Base-by-base conservation (phyloP, 2,329 filamentous ascomycete species). In the Chrysosphaeria jannelii region DNA sequence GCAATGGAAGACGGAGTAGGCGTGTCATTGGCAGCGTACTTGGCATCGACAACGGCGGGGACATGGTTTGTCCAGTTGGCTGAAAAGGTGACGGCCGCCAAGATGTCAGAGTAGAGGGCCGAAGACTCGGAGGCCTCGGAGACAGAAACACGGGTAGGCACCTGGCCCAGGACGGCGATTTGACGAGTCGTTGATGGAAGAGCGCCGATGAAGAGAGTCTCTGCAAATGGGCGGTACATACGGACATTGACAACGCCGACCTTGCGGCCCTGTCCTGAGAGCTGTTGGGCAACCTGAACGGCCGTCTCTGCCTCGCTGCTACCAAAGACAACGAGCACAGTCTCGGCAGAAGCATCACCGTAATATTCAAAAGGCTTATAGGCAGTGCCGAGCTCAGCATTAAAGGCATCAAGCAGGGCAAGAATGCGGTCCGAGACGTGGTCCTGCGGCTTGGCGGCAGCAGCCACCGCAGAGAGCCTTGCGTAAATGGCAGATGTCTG, bases 351-450 rank as follows among this genome's bases (percentile, higher is more conserved):
- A 23, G 60, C 51, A 39, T 93, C 76, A 13, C 85, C 85, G 36
- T 69, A 60, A 48, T 97, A 97, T 47, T 97, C 85, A 35, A 93
- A 97, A 5, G 76, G 63, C 36, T 68, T 60, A 42, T 97, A 97
- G 33, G 81, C 66, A 21, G 85, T 93, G 28, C 81, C 85, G 13
- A 97, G 64, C 49, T 93, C 78, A 30, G 64, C 62, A 45, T 93
- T 97, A 46, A 88, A 67, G 10, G 65, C 57, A 29, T 63, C 53
- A 23, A 88, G 51, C 6, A 81, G 49, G 30, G 63, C 62, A 17
- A 65, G 44, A 3, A 70, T 50, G 45, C 70, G 75, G 25, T 63
- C 69, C 29, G 74, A 69, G 23, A 52, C 51, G 39, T 74, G 68
- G 6, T 68, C 60, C 37, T 69, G 72, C 45, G 63, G 66, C 36